phyloP scores from a whole-genome alignment of 768 basidiomycete genomes.

The Clitopilus passeckerianus region DNA sequence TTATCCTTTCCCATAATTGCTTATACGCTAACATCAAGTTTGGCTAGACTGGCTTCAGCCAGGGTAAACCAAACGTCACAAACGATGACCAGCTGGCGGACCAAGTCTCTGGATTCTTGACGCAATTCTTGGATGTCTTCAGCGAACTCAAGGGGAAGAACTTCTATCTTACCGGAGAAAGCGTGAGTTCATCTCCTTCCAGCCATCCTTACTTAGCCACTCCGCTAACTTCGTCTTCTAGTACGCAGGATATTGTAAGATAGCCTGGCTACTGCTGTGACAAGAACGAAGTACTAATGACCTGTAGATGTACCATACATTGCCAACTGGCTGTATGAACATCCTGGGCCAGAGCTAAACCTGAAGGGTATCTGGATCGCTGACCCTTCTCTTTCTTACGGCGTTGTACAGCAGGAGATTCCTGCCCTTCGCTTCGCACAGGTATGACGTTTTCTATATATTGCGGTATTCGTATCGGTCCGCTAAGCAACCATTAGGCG shows the following conservation, averaged over 20 bases:
- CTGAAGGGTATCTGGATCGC: constrained; percentile 64
- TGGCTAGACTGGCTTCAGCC: constrained; percentile 59
- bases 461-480: not conserved
- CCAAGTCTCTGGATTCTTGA: constrained; percentile 45
- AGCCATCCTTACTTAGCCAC: not conserved
- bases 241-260: constrained; percentile 69
- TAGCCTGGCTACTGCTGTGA: no score
- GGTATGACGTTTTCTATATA: constrained; percentile 13
- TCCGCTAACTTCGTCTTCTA: constrained; percentile 17
- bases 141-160: constrained; percentile 64
- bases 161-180: constrained; percentile 61
- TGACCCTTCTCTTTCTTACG: constrained; percentile 42
- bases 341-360: constrained; percentile 47
- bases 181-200: constrained; percentile 34
- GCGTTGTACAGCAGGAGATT: constrained; percentile 56
- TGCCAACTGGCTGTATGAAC: constrained; percentile 65
- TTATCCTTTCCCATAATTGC: not conserved
- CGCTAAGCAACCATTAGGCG: constrained; percentile 24
- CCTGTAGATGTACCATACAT: constrained; percentile 43
- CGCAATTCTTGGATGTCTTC: constrained; percentile 65
- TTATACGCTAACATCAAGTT: not conserved
- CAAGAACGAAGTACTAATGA: no score
- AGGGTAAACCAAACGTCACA: constrained; percentile 57
- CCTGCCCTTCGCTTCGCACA: constrained; percentile 59
- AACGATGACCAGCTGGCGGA: constrained; percentile 56